These are phyloP conservation scores for Pseudogymnoascus sp. DNA, from an alignment of 2,329 filamentous ascomycete species.

Conservation along the genomic window DNA sequence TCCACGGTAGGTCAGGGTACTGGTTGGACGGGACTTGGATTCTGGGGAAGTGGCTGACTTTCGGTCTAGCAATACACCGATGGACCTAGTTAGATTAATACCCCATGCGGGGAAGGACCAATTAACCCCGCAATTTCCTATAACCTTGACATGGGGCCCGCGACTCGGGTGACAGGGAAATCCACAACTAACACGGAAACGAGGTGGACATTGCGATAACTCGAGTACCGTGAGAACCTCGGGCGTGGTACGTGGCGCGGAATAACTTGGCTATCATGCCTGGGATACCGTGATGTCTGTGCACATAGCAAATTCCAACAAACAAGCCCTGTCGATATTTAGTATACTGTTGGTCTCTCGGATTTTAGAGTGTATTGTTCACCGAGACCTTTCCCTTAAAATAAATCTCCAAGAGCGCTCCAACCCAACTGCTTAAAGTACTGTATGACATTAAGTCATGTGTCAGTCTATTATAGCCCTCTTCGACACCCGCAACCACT, in stretches of 20 bases:
- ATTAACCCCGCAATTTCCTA: neutral
- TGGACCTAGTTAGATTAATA: neutral
- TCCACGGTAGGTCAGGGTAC: neutral
- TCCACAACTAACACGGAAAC: neutral
- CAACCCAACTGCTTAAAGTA: neutral
- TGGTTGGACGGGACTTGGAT: neutral
- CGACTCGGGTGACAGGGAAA: neutral
- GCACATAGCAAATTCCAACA: neutral
- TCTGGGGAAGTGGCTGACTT: neutral
- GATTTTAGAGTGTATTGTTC: neutral
- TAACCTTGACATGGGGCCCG: neutral
- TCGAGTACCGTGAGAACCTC: neutral
- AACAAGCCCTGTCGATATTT: neutral
- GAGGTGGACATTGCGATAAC: neutral
- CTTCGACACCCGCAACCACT: neutral
- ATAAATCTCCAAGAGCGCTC: neutral
- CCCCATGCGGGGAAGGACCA: neutral
- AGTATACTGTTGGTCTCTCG: neutral
- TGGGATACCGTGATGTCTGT: too few species aligned
- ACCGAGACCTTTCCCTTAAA: neutral
- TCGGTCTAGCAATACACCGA: slow-evolving; percentile 5
- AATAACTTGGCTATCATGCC: neutral
- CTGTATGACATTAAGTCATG: neutral
- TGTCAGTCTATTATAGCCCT: neutral
- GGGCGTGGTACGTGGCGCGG: neutral